Percentiles rank a stretch among this genome's conserved stretches.
phyloP scores from a whole-genome alignment of 768 basidiomycete species.

The Panaeolus cyanescens region DNA sequence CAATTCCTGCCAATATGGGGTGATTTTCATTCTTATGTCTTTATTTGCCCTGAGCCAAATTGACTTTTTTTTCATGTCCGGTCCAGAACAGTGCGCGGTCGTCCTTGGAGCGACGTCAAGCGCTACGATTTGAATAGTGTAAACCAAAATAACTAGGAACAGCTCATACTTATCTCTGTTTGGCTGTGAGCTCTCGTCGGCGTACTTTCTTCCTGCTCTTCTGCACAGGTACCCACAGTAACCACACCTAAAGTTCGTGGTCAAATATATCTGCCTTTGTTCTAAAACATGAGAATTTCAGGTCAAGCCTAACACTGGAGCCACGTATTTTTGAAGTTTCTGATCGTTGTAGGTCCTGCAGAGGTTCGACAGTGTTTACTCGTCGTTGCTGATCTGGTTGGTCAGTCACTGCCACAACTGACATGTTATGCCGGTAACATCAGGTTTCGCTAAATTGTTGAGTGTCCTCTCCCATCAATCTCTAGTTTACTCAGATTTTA shows the following conservation, averaged over 20 bases:
- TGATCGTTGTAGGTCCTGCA: neutral
- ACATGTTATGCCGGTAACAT: neutral
- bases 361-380: too few relatives aligned
- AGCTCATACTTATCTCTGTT: neutral
- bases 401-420: neutral
- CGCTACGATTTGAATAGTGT: slow-evolving; percentile 10
- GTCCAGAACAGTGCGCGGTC: slow-evolving; percentile 12
- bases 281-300: too few relatives aligned
- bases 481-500: neutral
- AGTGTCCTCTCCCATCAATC: slow-evolving; percentile 1
- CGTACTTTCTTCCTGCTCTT: too few relatives aligned
- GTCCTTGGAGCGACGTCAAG: slow-evolving; percentile 18
- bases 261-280: too few relatives aligned
- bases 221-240: too few relatives aligned
- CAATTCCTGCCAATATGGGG: slow-evolving; percentile 46
- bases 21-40: slow-evolving; percentile 20
- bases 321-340: neutral
- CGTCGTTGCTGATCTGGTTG: neutral
- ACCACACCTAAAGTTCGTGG: too few relatives aligned
- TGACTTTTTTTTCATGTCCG: neutral
- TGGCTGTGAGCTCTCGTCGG: slow-evolving; percentile 1
- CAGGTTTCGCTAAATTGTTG: neutral
- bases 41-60: neutral
- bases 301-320: neutral
- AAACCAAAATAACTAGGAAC: neutral